Evolutionary conservation across 2,329 filamentous ascomycete genomes (phyloP), one percentile per base, ranked within the genome.

Genomic region (Herpotrichia juniperi): DNA sequence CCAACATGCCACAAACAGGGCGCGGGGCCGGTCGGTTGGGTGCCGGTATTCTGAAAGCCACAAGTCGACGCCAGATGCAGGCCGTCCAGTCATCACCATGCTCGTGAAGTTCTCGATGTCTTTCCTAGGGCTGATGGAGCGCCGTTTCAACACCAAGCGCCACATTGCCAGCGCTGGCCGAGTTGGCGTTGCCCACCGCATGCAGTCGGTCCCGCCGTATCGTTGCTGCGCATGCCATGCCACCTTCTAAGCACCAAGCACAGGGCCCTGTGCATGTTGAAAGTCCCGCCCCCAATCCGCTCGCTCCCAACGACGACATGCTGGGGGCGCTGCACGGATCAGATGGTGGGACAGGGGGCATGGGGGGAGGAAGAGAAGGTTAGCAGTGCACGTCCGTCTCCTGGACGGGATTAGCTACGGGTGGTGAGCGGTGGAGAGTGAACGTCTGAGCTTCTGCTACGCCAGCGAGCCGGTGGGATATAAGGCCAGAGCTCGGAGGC

Each of bases 401-500:
- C 39, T 30, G 16, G 45, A 7, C 10, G 28, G 44, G 28, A 46
- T 37, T 10, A 14, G 37, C 37, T 24, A 24, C 19, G 37, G 19
- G 7, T 10, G 37, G 34, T 14, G 31, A 28, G 40, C 34, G 32
- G 40, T 17, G 39, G 54, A 50, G 50, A 40, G 49, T 50, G 49
- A 48, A 35, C 42, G 35, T 32, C 43, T 40, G 22, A 35, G 39
- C 48, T 39, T 22, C 26, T 32, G 30, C 19, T n/a, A 12, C 50
- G 12, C 26, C 26, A 28, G 26, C 12, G 26, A 46, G 45, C 46
- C 37, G 31, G 34, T 42, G 46, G 53, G 53, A 56, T 56, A 56
- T 56, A 56, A 53, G 45, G 48, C 51, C 46, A 54, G 54, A 53
- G 54, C 53, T 45, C 53, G 50, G 53, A 46, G 42, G 30, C 43